Conservation (phyloP, 805 yeast genomes). For the Starmerella scarabaei region DNA sequence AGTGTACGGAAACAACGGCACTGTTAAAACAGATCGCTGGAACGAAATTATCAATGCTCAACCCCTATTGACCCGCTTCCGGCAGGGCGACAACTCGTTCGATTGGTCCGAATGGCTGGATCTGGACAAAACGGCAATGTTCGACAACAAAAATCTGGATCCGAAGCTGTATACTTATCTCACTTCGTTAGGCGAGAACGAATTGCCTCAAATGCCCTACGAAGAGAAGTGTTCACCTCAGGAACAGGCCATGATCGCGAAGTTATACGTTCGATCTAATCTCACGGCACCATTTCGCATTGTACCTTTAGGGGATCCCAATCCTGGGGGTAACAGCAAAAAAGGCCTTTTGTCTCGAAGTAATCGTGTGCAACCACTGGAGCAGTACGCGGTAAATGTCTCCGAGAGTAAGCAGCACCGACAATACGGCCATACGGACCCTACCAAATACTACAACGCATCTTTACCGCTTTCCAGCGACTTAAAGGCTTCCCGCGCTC, state of each 20-base stretch:
- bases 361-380: slow-evolving; percentile 4
- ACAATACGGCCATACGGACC: slow-evolving; percentile 13
- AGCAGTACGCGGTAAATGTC: slow-evolving; percentile 7
- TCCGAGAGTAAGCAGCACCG: slow-evolving; percentile 6
- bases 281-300: slow-evolving; percentile 17
- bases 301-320: slow-evolving; percentile 7
- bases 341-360: neutral
- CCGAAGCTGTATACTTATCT: slow-evolving; percentile 13
- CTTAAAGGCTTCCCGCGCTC: neutral
- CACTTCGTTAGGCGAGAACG: neutral
- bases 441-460: slow-evolving; percentile 4
- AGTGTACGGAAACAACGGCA: neutral
- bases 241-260: slow-evolving; percentile 18
- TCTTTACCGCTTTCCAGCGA: slow-evolving; percentile 4
- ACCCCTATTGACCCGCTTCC: slow-evolving; percentile 5
- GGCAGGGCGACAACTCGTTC: slow-evolving; percentile 12
- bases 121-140: slow-evolving; percentile 13
- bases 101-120: slow-evolving; percentile 26
- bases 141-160: slow-evolving; percentile 10
- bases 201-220: slow-evolving; percentile 8
- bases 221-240: slow-evolving; percentile 6
- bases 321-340: neutral
- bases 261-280: slow-evolving; percentile 12
- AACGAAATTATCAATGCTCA: slow-evolving; percentile 7
- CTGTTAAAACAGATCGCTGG: neutral